Base-by-base conservation (phyloP, 2,329 filamentous ascomycete species). In the Fusarium keratoplasticum region DNA sequence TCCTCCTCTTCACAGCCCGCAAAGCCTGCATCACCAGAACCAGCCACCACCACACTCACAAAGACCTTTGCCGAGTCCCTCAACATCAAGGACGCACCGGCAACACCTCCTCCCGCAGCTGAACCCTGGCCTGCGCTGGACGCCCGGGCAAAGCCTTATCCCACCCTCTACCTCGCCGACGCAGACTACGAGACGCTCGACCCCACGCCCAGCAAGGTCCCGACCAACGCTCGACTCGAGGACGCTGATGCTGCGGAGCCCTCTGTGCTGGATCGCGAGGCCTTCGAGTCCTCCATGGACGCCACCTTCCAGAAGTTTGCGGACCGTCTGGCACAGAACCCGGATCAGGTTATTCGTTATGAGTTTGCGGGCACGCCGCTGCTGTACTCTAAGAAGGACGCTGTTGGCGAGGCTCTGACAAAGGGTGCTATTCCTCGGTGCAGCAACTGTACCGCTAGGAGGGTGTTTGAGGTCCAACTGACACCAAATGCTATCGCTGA, bases 171-270 rank as follows among this genome's bases (percentile, higher is more conserved):
- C 85, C 90, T 96, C 52, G 87, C 92, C 60, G 96, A 98, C 76
- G 96, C 96, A 61, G 96, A 98, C 79, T 97, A 94, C 83, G 96
- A 99, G 83, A 94, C 93, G 5, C 89, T 98, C 29, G 94, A 94
- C 71, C 91, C 75, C 77, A 86, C 80, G 3, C 88, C 89, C 0
- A 70, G 74, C 2, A 87, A 88, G 50, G 87, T 87, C 38, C 86
- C 86, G 69, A 85, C 85, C 16, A 86, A 89, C 66, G 83, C 86
- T 16, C 83, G 85, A 11, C 74, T 84, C 18, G 82, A 84, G 57
- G 82, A 83, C n/a, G 80, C 80, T 1, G 84, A 84, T 65, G 81
- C 83, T 20, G 74, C 82, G 3, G 83, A 84, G 67, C 82, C 83
- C 5, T 84, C 83, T 3, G 76, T 74, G 10, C 91, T 94, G 74